A percentile compares a stretch with the other conserved stretches of the same genome.
Conservation (phyloP, 2,329 filamentous ascomycete species). For the Chalara sp. region DNA sequence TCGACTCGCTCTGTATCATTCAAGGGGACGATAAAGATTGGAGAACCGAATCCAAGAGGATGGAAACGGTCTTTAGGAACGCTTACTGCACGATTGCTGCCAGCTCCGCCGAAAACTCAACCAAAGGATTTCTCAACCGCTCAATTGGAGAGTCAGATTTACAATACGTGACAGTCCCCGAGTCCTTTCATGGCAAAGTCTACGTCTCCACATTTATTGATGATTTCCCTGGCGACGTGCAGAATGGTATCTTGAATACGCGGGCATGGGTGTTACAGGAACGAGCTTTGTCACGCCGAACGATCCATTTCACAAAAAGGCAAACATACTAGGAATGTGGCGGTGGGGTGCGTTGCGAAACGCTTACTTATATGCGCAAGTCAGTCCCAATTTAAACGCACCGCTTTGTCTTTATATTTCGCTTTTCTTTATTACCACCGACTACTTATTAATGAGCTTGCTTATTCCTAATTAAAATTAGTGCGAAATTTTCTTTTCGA, state of each 20-base stretch:
- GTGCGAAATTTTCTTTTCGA: too few relatives aligned
- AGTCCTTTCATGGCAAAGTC: neutral
- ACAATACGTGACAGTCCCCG: neutral
- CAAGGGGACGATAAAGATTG: conserved; percentile 14
- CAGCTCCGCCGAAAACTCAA: neutral
- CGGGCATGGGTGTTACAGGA: conserved; percentile 10
- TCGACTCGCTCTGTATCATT: too few relatives aligned
- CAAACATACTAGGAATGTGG: conserved; percentile 23
- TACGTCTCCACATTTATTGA: neutral
- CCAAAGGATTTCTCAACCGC: neutral
- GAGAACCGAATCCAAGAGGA: conserved; percentile 15
- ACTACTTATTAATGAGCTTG: too few relatives aligned
- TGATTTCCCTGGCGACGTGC: neutral
- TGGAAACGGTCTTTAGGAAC: conserved; percentile 14
- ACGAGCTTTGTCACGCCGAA: conserved; percentile 3
- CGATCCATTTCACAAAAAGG: conserved; percentile 1
- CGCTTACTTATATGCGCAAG: too few relatives aligned
- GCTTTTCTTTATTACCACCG: too few relatives aligned
- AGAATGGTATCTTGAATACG: neutral
- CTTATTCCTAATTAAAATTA: too few relatives aligned
- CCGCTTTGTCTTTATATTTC: too few relatives aligned
- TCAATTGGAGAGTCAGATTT: neutral
- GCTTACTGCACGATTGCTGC: neutral
- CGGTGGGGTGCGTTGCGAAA: conserved; percentile 38
- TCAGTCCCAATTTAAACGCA: too few relatives aligned